Percentiles rank a stretch among this genome's conserved stretches.
Evolutionary conservation across 139 green algal genomes (phyloP).

Genomic region (Yamagishiella unicocca): DNA sequence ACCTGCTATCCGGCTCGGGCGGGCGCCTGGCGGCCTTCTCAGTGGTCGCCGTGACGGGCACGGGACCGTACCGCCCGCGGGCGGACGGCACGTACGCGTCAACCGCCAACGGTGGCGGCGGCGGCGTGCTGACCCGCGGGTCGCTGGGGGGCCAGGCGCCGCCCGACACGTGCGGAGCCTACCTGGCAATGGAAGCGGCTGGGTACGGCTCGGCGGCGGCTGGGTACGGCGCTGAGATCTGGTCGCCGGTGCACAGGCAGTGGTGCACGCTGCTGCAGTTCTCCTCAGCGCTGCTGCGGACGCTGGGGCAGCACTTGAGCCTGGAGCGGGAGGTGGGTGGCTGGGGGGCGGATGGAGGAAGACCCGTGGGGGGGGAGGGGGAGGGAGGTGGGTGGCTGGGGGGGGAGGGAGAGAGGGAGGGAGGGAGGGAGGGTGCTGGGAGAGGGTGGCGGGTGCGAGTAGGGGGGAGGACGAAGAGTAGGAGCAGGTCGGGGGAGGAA

Average conservation of each 20-base stretch:
- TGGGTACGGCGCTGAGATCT: background rate
- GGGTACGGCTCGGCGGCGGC: background rate
- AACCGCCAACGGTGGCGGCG: background rate
- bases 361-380: background rate
- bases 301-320: slow-evolving; percentile 52
- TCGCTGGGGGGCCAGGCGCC: background rate
- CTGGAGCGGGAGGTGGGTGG: slow-evolving; percentile 45
- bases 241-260: slow-evolving; percentile 48
- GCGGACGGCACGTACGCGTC: slow-evolving; percentile 36
- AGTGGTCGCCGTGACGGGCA: slow-evolving; percentile 29
- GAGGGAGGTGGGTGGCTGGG: background rate
- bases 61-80: slow-evolving; percentile 20
- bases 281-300: slow-evolving; percentile 36
- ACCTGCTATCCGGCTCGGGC: slow-evolving; percentile 46
- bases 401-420: no score
- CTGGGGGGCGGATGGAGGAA: no score
- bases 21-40: slow-evolving; percentile 51
- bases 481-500: no score
- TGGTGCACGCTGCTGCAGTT: slow-evolving; percentile 60
- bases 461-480: no score
- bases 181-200: background rate
- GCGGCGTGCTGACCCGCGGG: background rate
- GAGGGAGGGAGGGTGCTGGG: no score
- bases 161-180: slow-evolving; percentile 28
- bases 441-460: no score